Evolutionary conservation across 371 early-diverging fungal species (phyloP), one percentile per base, ranked within the genome.

Genomic region (Mucor ambiguus): DNA sequence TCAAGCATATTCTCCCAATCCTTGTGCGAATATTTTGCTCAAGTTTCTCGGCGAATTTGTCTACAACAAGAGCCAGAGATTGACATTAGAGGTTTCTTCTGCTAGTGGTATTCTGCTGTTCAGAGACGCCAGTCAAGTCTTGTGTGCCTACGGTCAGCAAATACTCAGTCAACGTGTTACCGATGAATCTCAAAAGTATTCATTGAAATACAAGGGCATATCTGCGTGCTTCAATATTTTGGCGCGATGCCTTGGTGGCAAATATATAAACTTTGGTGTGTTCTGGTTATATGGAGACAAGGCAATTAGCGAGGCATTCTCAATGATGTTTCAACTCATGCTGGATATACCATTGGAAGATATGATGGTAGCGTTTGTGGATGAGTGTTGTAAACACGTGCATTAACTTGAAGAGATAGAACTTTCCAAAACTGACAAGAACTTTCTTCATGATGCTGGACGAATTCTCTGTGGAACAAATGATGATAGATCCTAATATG

Each of bases 181-280:
- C 7, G 70, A 72, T 28, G 68, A 69, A 43, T 57, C 37, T 12
- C 63, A 63, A 38, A 74, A 74, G 56, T 78, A 78, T n/a, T 60
- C 70, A 3, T 32, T 68, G 22, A 76, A 76, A 61, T 92, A 93
- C 83, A 95, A 94, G 73, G 93, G 93, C 41, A 87, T 90, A 30
- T 72, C 85, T 37, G 73, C 89, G 24, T 91, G 92, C 74, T 91
- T 94, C 61, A 78, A 81, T 57, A 91, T 92, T 14, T 67, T 93
- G 58, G 81, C 82, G 20, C 79, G 84, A 9, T 84, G 92, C n/a
- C 72, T 95, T 6, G 79, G 85, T 20, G 96, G 96, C 58, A 86
- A 87, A 60, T 95, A 95, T 68, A 91, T 93, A 64, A 92, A 91
- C 56, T 93, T 95, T 78, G 95, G 95, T 6, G 91, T 95, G 26